Base-by-base conservation (phyloP, 805 yeast species). In the Spencermartinsiella europaea region DNA sequence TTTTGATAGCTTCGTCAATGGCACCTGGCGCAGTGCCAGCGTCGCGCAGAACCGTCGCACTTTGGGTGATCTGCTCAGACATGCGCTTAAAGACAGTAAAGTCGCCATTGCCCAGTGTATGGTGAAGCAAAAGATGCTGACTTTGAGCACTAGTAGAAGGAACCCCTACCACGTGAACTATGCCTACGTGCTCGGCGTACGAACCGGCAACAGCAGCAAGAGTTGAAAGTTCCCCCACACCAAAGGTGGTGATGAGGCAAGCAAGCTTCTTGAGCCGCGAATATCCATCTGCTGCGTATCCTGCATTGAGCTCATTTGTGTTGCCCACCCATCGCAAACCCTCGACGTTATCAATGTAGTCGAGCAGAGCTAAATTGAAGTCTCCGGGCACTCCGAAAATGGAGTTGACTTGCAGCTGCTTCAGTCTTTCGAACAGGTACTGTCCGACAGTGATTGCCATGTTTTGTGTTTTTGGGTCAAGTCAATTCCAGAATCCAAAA, bases 201-300 rank as follows among this genome's bases (percentile, higher is more conserved):
- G 93, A 74, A 58, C 95, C 95, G 38, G 90, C 95, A 62, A 87
- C 76, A 59, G 93, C 95, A 67, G 85, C 85, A 58, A 85, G 72
- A 10, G 95, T 91, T 22, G 85, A 76, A 61, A 85, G 74, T 67
- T 85, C 95, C 65, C 95, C 95, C 47, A 86, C 95, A 69, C 95
- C 95, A 64, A 86, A 86, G 42, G 95, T 86, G 64, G 95, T 86
- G 60, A 85, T 74, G 42, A 86, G 56, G 57, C 85, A 82, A 51
- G 84, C 77, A 63, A 85, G 68, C 49, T 90, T 83, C 68, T 84
- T 85, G 59, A 86, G 73, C 65, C 95, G 73, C 45, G 91, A 81
- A 71, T 86, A 86, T 54, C 95, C 95, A 67, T 86, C 95, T 39
- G 93, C 89, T 44, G 95, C 85, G 58, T 83, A 84, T 36, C 93